These are phyloP conservation scores for Ogataea polymorpha DNA, from an alignment of 805 yeast genomes.

Conservation along the genomic window DNA sequence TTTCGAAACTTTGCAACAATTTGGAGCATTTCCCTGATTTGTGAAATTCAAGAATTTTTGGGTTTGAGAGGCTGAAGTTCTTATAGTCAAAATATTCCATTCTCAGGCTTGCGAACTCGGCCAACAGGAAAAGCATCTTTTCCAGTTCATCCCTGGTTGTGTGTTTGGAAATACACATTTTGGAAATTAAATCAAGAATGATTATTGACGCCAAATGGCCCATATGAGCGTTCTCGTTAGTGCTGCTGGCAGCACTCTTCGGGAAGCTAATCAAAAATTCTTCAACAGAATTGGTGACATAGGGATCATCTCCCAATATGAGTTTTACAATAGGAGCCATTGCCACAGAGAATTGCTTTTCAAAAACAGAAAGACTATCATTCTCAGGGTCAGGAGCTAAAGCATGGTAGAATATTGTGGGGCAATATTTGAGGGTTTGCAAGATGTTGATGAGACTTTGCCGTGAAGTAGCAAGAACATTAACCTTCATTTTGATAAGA, in stretches of 20 bases:
- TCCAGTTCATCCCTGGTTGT: constrained; percentile 25
- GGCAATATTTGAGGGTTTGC: constrained; percentile 32
- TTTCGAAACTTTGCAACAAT: constrained; percentile 43
- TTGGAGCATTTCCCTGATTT: constrained; percentile 28
- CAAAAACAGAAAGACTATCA: constrained; percentile 20
- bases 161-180: constrained; percentile 26
- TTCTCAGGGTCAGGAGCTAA: constrained; percentile 4
- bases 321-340: constrained; percentile 37
- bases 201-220: constrained; percentile 38
- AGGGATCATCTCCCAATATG: constrained; percentile 35
- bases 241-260: constrained; percentile 30
- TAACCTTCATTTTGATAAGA: constrained; percentile 11
- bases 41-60: constrained; percentile 17
- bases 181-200: constrained; percentile 37
- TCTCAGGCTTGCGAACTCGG: constrained; percentile 36
- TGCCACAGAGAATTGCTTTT: constrained; percentile 17
- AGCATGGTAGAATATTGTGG: constrained; percentile 31
- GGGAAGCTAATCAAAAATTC: constrained; percentile 36
- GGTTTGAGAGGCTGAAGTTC: neutral
- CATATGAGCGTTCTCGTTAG: constrained; percentile 31
- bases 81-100: constrained; percentile 24
- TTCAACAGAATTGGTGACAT: constrained; percentile 35
- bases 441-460: constrained; percentile 29
- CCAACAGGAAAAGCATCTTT: constrained; percentile 37
- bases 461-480: constrained; percentile 12